Evolutionary conservation across 2,329 filamentous ascomycete genomes (phyloP), one percentile per base, ranked within the genome.

Genomic region (Alternaria burnsii): DNA sequence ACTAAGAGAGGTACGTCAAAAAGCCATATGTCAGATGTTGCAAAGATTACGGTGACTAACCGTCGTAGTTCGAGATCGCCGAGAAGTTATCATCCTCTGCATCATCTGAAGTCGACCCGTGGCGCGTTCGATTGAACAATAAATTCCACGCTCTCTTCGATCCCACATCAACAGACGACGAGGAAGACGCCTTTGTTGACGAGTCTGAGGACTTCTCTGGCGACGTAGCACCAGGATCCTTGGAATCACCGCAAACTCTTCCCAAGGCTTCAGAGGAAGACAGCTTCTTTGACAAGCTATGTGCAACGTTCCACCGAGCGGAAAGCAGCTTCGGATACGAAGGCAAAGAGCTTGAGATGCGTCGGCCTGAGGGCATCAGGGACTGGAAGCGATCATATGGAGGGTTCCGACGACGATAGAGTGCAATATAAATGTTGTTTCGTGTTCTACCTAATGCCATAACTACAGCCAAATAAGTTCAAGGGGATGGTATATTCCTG

Each of bases 191-290:
- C 1, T 41, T 43, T 18, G 40, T 36, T 4, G 65, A 71, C 4
- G 62, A 70, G 6, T 64, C 71, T 26, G 57, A 68, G 46, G 74
- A 78, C 28, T 57, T 65, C 38, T 73, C 75, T 16, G 77, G 76
- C 36, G 77, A 79, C 42, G 74, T 79, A 22, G 68, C 75, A 10
- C 77, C 76, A 3, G 74, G 74, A 5, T 72, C 72, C 5, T 65
- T 78, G 24, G 71, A 76, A n/a, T 68, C 74, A 8, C 76, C 76
- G 6, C 66, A 71, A 34, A 73, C 73, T 65, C 70, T 77, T 5
- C 74, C 74, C 24, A 71, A 67, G 26, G 65, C 71, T 10, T 62
- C 70, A 20, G 40, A 52, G 12, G 56, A 63, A 42, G 48, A 38
- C 3, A 57, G 63, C 2, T 42, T 76, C 8, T 63, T 69, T 41